Evolutionary conservation across 306 rosid species (phyloP), one percentile per base, ranked within the genome.

Genomic region (Purshia tridentata): DNA sequence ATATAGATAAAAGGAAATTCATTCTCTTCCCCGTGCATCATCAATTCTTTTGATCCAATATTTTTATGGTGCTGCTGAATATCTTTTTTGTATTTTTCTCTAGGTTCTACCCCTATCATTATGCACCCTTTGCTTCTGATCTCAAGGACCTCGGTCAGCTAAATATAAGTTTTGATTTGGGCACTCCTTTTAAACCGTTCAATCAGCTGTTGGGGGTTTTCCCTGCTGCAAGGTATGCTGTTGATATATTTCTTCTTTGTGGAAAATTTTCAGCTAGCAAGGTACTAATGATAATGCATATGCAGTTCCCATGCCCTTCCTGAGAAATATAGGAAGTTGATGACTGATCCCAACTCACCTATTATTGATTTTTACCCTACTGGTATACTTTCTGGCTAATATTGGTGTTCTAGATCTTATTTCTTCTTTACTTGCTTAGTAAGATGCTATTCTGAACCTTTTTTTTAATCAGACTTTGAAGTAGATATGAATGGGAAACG

Each of bases 401-500:
- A 52, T 64, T 48, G 73, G 66, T 12, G 41, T 9, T 57, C 12
- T 67, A 22, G 29, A 66, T 40, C 6, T 23, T 64, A 22, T 12
- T 71, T 65, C 41, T 50, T 20, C 47, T 65, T 55, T 6, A 41
- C 75, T 66, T 60, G 55, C 48, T 6, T 66, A 45, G 12, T 63
- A 40, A 65, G 40, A 58, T 51, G 9, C 61, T 73, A 53, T 48
- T 41, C 62, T 78, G 62, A 81, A 67, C 82, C 72, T 41, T 79
- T 70, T 45, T 39, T 77, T 37, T 68, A n/a, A 19, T 35, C 98
- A 91, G 99, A 95, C 71, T 95, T 95, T 82, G 98, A 95, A 65
- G 99, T 95, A 81, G 99, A 95, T 85, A 95, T 95, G 99, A 95
- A 91, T 79, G 99, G 99, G 13, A 95, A 91, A 86, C 96, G 99